These are phyloP conservation scores for Penicillium dipodomyicola DNA, from an alignment of 495 filamentous ascomycete species.

Conservation along the genomic window DNA sequence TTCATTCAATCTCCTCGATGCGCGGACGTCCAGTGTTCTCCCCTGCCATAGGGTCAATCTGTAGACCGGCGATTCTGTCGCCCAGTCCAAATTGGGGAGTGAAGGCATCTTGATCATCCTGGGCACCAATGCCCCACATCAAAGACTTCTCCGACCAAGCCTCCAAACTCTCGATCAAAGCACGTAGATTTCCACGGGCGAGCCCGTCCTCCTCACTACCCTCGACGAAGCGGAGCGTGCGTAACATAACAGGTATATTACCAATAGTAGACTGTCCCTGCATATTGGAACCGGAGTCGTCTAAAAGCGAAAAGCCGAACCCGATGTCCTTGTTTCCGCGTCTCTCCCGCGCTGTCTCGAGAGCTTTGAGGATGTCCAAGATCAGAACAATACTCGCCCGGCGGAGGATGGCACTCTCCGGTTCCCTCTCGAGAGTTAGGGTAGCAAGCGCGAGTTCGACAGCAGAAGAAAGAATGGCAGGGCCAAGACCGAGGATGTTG, in stretches of 20 bases:
- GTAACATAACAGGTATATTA: conserved; percentile 60
- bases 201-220: conserved; percentile 69
- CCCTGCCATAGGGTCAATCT: conserved; percentile 38
- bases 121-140: conserved; percentile 42
- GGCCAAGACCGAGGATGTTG: conserved; percentile 60
- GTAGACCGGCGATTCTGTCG: conserved; percentile 42
- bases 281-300: conserved; percentile 11
- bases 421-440: conserved; percentile 60
- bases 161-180: conserved; percentile 69
- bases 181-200: conserved; percentile 68
- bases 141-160: conserved; percentile 63
- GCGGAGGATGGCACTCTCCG: conserved; percentile 68
- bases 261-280: conserved; percentile 35
- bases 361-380: conserved; percentile 61
- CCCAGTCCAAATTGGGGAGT: conserved; percentile 33
- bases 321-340: conserved; percentile 47
- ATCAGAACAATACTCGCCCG: conserved; percentile 70
- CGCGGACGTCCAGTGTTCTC: conserved; percentile 29
- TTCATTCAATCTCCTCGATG: conserved; percentile 57
- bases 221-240: conserved; percentile 63
- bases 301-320: conserved; percentile 58
- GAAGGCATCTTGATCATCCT: conserved; percentile 13
- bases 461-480: conserved; percentile 51
- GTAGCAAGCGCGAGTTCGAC: conserved; percentile 67
- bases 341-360: conserved; percentile 56